Evolutionary conservation across 2,329 filamentous ascomycete genomes (phyloP).

Genomic region (Allantophomopsis cytisporea): DNA sequence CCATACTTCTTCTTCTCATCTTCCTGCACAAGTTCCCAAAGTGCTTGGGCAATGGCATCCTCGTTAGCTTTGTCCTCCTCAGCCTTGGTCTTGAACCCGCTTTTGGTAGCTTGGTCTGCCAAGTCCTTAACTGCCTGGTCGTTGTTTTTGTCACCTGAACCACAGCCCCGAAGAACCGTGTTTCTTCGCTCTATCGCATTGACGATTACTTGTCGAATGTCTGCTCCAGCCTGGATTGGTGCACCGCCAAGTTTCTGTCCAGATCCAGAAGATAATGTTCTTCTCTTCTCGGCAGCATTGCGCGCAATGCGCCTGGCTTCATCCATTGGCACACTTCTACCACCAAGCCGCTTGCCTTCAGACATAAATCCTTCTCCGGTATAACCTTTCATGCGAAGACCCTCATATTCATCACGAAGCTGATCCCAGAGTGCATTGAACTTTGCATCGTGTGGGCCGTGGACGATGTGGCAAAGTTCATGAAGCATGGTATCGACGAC

Average conservation of each 20-base stretch:
- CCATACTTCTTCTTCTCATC: constrained; percentile 30
- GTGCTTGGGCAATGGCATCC: constrained; percentile 68
- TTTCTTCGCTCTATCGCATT: constrained; percentile 58
- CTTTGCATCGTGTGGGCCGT: constrained; percentile 67
- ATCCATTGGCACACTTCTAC: constrained; percentile 45
- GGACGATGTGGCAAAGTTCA: constrained; percentile 79
- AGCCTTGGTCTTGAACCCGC: constrained; percentile 70
- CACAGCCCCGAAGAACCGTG: constrained; percentile 60
- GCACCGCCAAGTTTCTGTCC: constrained; percentile 63
- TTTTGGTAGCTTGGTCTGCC: constrained; percentile 46
- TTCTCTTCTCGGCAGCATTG: constrained; percentile 59
- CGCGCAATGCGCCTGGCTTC: constrained; percentile 67
- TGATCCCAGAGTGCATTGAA: constrained; percentile 87
- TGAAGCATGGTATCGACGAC: constrained; percentile 88
- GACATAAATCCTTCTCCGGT: constrained; percentile 82
- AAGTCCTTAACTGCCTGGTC: constrained; percentile 54
- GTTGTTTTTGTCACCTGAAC: constrained; percentile 47
- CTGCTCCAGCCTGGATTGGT: constrained; percentile 38
- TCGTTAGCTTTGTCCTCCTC: constrained; percentile 87
- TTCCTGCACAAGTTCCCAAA: constrained; percentile 78
- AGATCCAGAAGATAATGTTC: constrained; percentile 40
- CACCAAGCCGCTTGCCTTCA: constrained; percentile 61
- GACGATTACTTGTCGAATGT: constrained; percentile 60
- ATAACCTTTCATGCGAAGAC: constrained; percentile 67
- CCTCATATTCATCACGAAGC: constrained; percentile 72